Conservation (phyloP, 2,329 filamentous ascomycete genomes). For the Escovopsis sp. region DNA sequence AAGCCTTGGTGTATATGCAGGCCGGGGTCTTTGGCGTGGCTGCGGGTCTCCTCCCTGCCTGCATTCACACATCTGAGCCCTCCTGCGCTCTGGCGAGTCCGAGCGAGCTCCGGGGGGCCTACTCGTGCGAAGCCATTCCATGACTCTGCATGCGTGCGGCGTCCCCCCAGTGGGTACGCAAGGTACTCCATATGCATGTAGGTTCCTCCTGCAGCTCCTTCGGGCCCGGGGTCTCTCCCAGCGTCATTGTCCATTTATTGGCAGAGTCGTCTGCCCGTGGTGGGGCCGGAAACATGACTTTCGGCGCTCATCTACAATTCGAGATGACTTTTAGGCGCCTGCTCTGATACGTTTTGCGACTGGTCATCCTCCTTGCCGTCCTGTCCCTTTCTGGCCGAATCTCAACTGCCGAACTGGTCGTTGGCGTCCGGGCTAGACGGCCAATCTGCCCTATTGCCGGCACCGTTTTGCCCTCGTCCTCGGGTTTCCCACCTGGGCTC, state of each 20-base stretch:
- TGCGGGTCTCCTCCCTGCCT: slow-evolving; percentile 4
- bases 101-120: too few relatives aligned
- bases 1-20: background rate
- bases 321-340: too few relatives aligned
- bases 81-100: too few relatives aligned
- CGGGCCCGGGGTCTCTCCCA: slow-evolving; percentile 14
- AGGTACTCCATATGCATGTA: too few relatives aligned
- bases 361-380: background rate
- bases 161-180: too few relatives aligned
- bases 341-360: background rate
- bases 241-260: slow-evolving; percentile 12
- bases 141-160: too few relatives aligned
- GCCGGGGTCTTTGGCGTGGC: background rate
- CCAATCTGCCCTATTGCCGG: slow-evolving; percentile 2
- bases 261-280: slow-evolving; percentile 12
- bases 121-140: too few relatives aligned
- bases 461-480: slow-evolving; percentile 5
- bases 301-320: slow-evolving; percentile 17
- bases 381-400: background rate
- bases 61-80: slow-evolving; percentile 8
- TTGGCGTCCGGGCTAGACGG: background rate
- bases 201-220: slow-evolving; percentile 8
- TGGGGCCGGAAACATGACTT: slow-evolving; percentile 3
- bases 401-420: background rate
- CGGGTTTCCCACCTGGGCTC: background rate